phyloP scores from a whole-genome alignment of 2,329 filamentous ascomycete genomes.

The Chaetothyriales sp. region DNA sequence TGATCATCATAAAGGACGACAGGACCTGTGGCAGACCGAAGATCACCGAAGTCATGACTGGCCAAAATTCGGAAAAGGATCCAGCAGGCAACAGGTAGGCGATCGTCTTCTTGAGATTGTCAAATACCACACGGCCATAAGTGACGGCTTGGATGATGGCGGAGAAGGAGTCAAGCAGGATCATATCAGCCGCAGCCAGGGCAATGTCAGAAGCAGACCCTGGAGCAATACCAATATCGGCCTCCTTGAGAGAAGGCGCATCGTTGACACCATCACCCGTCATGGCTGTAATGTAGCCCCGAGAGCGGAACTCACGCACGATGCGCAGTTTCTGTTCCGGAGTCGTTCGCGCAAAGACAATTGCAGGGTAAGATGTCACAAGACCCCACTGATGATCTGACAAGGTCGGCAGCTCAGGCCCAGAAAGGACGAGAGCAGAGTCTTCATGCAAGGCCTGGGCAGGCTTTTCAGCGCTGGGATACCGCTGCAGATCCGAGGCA shows the following conservation, averaged over 20 bases:
- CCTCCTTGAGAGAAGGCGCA: slow-evolving; percentile 40
- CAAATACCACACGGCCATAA: slow-evolving; percentile 61
- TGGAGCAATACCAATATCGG: slow-evolving; percentile 46
- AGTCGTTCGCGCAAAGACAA: slow-evolving; percentile 62
- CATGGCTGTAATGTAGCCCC: slow-evolving; percentile 42
- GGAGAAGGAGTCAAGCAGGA: slow-evolving; percentile 52
- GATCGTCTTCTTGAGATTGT: slow-evolving; percentile 64
- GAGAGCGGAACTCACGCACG: slow-evolving; percentile 55
- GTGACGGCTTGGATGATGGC: slow-evolving; percentile 57
- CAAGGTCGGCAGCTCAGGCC: slow-evolving; percentile 49
- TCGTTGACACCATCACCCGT: slow-evolving; percentile 36
- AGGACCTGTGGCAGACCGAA: slow-evolving; percentile 61
- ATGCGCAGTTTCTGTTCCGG: slow-evolving; percentile 68
- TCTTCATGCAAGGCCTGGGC: slow-evolving; percentile 4
- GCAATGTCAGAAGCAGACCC: slow-evolving; percentile 45
- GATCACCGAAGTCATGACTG: slow-evolving; percentile 55
- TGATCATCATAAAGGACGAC: slow-evolving; percentile 52
- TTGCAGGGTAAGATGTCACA: slow-evolving; percentile 46
- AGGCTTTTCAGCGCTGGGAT: slow-evolving; percentile 6
- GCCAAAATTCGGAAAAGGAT: slow-evolving; percentile 55
- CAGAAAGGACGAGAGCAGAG: slow-evolving; percentile 47
- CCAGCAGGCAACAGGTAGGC: slow-evolving; percentile 61
- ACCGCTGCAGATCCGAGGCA: slow-evolving; percentile 36
- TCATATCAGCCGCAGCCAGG: slow-evolving; percentile 48
- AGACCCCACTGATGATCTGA: slow-evolving; percentile 56